These are phyloP conservation scores for Calocybe gangraenosa DNA, from an alignment of 768 basidiomycete species.

Conservation along the genomic window DNA sequence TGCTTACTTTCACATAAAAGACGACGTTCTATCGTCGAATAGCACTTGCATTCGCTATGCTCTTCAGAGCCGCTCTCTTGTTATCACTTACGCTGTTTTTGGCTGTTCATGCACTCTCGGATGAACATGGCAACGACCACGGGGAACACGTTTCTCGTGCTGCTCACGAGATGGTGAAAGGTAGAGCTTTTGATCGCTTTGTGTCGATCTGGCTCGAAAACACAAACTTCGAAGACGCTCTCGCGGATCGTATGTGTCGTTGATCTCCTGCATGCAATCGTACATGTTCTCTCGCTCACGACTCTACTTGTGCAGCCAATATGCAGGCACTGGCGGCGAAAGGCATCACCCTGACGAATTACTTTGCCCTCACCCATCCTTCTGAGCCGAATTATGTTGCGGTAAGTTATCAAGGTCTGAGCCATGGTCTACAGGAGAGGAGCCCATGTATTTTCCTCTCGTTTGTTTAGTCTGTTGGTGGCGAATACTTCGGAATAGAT, in stretches of 20 bases:
- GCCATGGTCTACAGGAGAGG: slow-evolving; percentile 9
- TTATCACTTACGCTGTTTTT: neutral
- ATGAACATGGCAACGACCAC: neutral
- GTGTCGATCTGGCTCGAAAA: slow-evolving; percentile 58
- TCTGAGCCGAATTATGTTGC: neutral
- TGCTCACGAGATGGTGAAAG: slow-evolving; percentile 9
- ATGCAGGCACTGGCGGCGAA: slow-evolving; percentile 39
- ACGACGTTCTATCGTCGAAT: too few species aligned
- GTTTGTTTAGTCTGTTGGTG: slow-evolving; percentile 21
- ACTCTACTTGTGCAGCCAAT: slow-evolving; percentile 12
- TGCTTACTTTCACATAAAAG: too few species aligned
- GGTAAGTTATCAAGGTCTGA: neutral
- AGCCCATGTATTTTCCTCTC: neutral
- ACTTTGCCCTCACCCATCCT: slow-evolving; percentile 18
- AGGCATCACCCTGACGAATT: slow-evolving; percentile 44
- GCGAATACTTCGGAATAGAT: slow-evolving; percentile 31
- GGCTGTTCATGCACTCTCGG: slow-evolving; percentile 1
- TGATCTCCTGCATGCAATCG: slow-evolving; percentile 7
- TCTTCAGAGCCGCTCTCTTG: neutral
- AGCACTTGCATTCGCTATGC: neutral
- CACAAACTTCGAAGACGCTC: slow-evolving; percentile 41
- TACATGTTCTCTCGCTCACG: too few species aligned
- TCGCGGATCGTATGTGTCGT: slow-evolving; percentile 19
- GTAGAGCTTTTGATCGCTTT: slow-evolving; percentile 27
- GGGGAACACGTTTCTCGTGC: neutral